Evolutionary conservation across 2,329 filamentous ascomycete genomes (phyloP).

Genomic region (Monilinia laxa): DNA sequence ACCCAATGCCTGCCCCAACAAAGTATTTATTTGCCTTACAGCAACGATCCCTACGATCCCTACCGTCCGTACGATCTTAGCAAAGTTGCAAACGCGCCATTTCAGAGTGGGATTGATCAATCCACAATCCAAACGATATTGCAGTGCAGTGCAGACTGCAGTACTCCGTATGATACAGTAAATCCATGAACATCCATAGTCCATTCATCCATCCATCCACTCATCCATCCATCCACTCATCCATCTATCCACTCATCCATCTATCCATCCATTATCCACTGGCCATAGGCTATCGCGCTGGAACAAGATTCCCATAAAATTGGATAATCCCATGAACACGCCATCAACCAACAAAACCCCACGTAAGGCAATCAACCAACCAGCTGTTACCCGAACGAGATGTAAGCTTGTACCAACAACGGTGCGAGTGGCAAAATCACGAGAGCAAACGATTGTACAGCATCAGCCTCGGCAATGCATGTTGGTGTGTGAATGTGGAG

Average conservation of each 20-base stretch:
- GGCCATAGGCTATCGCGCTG: not conserved
- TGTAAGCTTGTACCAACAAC: too few relatives aligned
- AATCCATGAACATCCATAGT: too few relatives aligned
- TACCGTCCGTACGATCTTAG: not conserved
- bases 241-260: too few relatives aligned
- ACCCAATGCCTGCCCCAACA: too few relatives aligned
- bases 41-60: conserved; percentile 3
- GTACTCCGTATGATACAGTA: too few relatives aligned
- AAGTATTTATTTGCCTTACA: too few relatives aligned
- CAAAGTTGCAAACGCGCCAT: too few relatives aligned
- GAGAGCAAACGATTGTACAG: not conserved
- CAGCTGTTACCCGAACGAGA: not conserved
- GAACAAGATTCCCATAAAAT: not conserved
- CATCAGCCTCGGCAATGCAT: not conserved
- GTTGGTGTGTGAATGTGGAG: conserved; percentile 1
- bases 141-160: too few relatives aligned
- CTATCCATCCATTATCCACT: not conserved
- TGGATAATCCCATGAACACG: not conserved
- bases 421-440: too few relatives aligned
- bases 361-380: conserved; percentile 4
- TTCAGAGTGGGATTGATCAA: not conserved
- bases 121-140: not conserved
- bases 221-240: too few relatives aligned
- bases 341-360: not conserved
- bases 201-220: too few relatives aligned